Base-by-base conservation (phyloP, 352 stramenopile species). In the Pythium sp. region DNA sequence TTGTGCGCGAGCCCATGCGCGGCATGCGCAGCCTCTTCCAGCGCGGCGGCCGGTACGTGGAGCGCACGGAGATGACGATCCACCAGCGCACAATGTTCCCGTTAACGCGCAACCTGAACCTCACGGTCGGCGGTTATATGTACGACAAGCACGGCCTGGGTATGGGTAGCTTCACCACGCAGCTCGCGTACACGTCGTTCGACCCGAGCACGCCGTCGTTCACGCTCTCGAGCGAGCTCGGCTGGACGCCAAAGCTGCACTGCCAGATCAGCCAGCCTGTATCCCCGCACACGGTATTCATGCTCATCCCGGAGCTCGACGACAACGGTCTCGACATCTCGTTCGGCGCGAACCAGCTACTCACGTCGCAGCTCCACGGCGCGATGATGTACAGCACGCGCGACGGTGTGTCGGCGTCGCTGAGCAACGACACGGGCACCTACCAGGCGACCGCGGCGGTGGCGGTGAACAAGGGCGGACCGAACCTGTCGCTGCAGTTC, bases 381-480 rank as follows among this genome's bases (percentile, higher is more conserved):
- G 75, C 76, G 32, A 93, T 94, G 85, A 91, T 93, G 81, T 93
- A 79, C 73, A 92, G 82, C 73, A 90, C 85, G 56, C 74, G 83
- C n/a, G 82, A 93, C 49, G 86, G 86, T 2, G 73, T 94, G 3
- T 91, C 84, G n/a, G 77, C 77, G 3, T 91, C 82, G 47, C 58
- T 92, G 4, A 86, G 69, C 36, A 77, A 84, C 57, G 76, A 90
- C 61, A 74, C 82, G 3, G 72, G 67, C 15, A 58, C 64, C 51
- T 75, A 78, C 36, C 81, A 81, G 38, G 72, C 77, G 24, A 81
- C 80, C 0, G 63, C 77, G 3, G 80, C 74, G 1, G 76, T 92
- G 18, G 76, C 79, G 0, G 74, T 92, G 56, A 78, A 78, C 41
- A 65, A 64, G 7, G 71, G 73, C 1, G 82, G 82, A 0, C 82